Evolutionary conservation across 1,284 basidiomycete species (phyloP).

Genomic region (Malassezia japonica): DNA sequence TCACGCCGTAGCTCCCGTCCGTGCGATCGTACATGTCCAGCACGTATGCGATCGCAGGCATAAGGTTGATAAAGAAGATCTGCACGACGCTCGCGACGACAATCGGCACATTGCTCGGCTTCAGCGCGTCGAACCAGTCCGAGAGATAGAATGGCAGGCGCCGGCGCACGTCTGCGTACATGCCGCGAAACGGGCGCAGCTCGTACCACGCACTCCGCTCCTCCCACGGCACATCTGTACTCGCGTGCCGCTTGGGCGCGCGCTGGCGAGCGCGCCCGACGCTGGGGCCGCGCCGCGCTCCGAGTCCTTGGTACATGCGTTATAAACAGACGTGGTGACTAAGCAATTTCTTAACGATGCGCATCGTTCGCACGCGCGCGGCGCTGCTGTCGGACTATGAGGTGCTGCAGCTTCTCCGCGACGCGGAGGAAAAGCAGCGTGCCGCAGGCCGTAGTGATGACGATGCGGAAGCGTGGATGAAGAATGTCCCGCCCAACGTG

Average conservation of each 20-base stretch:
- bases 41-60: constrained; percentile 85
- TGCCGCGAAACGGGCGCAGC: constrained; percentile 59
- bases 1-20: constrained; percentile 75
- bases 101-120: constrained; percentile 30
- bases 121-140: constrained; percentile 37
- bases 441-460: constrained; percentile 52
- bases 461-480: constrained; percentile 21
- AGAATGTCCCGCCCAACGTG: constrained; percentile 58
- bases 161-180: constrained; percentile 64
- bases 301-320: not conserved
- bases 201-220: constrained; percentile 40
- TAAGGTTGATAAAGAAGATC: constrained; percentile 53
- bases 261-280: not conserved
- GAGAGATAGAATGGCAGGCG: constrained; percentile 61
- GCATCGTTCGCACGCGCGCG: constrained; percentile 68
- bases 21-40: constrained; percentile 80
- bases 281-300: not conserved
- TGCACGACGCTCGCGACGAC: constrained; percentile 27
- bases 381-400: constrained; percentile 77
- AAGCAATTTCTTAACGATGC: constrained; percentile 22
- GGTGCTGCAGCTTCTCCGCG: constrained; percentile 67
- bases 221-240: constrained; percentile 37
- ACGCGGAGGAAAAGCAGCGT: constrained; percentile 65
- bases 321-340: not conserved
- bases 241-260: not conserved